These are phyloP conservation scores for Trichoderma sp. DNA, from an alignment of 2,329 filamentous ascomycete genomes.

Conservation along the genomic window DNA sequence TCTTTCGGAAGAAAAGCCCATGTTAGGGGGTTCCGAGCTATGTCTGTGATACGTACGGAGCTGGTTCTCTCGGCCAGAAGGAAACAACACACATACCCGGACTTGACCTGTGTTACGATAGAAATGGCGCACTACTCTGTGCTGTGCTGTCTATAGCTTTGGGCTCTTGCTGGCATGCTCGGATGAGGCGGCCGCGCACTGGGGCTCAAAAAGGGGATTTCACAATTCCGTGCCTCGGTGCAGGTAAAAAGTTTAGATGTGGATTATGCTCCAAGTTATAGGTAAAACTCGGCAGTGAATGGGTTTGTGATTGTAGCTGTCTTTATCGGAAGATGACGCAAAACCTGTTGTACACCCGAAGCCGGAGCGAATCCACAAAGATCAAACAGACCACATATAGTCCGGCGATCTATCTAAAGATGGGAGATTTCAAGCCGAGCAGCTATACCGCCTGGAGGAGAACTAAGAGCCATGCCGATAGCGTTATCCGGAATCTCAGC, in stretches of 20 bases:
- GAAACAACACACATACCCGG: not conserved
- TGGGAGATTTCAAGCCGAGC: not conserved
- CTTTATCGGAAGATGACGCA: not conserved
- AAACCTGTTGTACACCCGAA: not conserved
- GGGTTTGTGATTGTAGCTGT: not conserved
- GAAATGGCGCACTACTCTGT: not conserved
- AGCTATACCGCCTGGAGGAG: too few species aligned
- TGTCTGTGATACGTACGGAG: not conserved
- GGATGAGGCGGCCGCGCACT: not conserved
- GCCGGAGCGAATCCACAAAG: not conserved
- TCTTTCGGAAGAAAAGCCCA: not conserved
- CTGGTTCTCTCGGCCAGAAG: not conserved
- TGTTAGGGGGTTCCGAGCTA: not conserved
- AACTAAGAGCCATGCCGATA: too few species aligned
- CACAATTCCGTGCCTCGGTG: not conserved
- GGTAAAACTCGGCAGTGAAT: not conserved
- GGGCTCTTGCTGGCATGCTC: not conserved
- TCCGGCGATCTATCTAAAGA: not conserved
- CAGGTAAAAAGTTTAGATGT: not conserved
- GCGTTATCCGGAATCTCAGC: too few species aligned
- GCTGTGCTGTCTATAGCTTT: not conserved
- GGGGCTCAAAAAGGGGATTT: not conserved
- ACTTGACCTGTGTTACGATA: not conserved
- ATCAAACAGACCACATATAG: too few species aligned
- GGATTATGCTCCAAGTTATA: not conserved